Percentiles rank a stretch among this genome's conserved stretches.
Evolutionary conservation across 129 eudicot species (phyloP).

Genomic region (Solidago caesia): DNA sequence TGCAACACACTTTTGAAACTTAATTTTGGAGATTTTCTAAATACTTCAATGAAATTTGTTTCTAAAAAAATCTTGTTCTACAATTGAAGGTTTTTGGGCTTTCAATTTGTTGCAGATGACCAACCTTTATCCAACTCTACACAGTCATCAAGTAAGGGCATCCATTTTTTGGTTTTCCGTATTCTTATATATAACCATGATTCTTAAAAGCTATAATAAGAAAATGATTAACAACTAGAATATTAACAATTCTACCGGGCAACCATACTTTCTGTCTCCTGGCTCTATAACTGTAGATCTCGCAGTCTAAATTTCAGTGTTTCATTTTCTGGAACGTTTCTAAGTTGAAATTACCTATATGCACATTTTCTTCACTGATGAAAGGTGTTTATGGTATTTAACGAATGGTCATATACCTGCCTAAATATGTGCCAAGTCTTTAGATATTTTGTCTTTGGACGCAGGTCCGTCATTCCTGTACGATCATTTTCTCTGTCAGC

Average conservation of each 20-base stretch:
- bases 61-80: not conserved
- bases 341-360: slow-evolving; percentile 1
- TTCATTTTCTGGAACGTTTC: not conserved
- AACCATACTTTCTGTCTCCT: not conserved
- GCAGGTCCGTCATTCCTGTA: too few relatives aligned
- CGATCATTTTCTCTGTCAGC: too few relatives aligned
- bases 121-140: slow-evolving; percentile 40
- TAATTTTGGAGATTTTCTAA: not conserved
- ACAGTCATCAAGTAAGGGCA: slow-evolving; percentile 51
- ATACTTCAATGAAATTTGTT: not conserved
- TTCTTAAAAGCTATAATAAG: not conserved
- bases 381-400: slow-evolving; percentile 16
- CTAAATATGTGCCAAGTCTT: too few relatives aligned
- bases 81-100: slow-evolving; percentile 75
- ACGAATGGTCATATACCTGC: not conserved
- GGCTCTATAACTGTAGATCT: not conserved
- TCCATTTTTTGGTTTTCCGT: not conserved
- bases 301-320: not conserved
- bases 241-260: not conserved
- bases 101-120: slow-evolving; percentile 84
- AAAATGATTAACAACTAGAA: not conserved
- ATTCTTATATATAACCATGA: not conserved
- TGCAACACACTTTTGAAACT: not conserved
- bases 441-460: too few relatives aligned
- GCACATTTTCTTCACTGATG: not conserved